Evolutionary conservation across 495 filamentous ascomycete species (phyloP).

Genomic region (Penicillium ucsense): DNA sequence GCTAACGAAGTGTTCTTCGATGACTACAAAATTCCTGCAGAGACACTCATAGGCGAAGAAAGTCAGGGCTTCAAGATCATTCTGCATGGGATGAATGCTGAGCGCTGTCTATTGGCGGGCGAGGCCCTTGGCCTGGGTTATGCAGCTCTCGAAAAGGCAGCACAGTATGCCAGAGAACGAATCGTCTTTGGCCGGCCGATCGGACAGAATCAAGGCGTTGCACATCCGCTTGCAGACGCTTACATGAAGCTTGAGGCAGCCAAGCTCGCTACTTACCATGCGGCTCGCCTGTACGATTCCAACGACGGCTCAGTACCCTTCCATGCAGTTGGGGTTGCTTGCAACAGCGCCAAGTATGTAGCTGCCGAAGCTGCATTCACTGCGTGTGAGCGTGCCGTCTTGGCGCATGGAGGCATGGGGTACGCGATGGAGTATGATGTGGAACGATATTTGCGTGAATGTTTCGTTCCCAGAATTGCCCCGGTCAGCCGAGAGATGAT

Average conservation of each 20-base stretch:
- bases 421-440: conserved; percentile 74
- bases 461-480: conserved; percentile 64
- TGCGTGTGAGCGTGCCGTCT: conserved; percentile 60
- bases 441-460: conserved; percentile 66
- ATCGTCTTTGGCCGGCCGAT: conserved; percentile 63
- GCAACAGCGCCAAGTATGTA: conserved; percentile 69
- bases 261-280: conserved; percentile 70
- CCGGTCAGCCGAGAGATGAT: conserved; percentile 76
- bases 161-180: conserved; percentile 58
- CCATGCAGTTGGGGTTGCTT: conserved; percentile 59
- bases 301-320: conserved; percentile 46
- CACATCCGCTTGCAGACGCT: conserved; percentile 62
- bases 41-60: conserved; percentile 57
- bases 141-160: conserved; percentile 54
- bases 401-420: conserved; percentile 66
- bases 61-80: conserved; percentile 68
- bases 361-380: conserved; percentile 70
- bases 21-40: conserved; percentile 51
- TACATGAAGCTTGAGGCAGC: conserved; percentile 76
- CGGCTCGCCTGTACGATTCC: conserved; percentile 60
- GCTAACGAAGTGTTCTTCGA: conserved; percentile 82
- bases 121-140: conserved; percentile 73
- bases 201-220: conserved; percentile 65
- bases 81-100: conserved; percentile 77
- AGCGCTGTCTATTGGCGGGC: conserved; percentile 65